Evolutionary conservation across 192 early-diverging fungal species (phyloP).

Genomic region (Backusella sp.): DNA sequence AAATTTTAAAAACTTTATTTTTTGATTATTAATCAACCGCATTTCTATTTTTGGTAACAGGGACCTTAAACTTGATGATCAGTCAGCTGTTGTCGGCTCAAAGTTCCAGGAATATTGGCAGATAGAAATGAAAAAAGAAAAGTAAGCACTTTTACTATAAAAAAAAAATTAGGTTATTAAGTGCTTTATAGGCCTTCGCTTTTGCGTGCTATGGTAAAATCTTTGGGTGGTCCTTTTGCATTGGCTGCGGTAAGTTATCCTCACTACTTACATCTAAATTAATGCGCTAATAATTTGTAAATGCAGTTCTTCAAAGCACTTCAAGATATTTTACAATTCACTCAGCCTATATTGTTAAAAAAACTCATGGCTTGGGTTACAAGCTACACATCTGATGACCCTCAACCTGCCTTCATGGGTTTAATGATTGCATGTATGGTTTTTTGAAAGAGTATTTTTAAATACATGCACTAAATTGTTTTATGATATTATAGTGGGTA

Average conservation of each 20-base stretch:
- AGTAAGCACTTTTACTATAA: conserved; percentile 21
- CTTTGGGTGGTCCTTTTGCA: conserved; percentile 66
- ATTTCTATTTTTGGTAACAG: conserved; percentile 26
- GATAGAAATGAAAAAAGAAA: conserved; percentile 57
- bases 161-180: background rate
- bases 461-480: background rate
- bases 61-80: conserved; percentile 57
- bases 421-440: conserved; percentile 61
- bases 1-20: background rate
- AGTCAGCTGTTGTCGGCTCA: conserved; percentile 54
- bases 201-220: conserved; percentile 51
- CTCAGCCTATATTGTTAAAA: conserved; percentile 75
- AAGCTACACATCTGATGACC: conserved; percentile 52
- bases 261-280: background rate
- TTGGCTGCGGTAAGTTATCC: conserved; percentile 55
- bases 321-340: conserved; percentile 76
- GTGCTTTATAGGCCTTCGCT: conserved; percentile 62
- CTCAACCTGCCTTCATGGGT: conserved; percentile 71
- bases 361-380: conserved; percentile 68
- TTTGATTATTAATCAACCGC: background rate
- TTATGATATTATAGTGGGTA: conserved; percentile 35
- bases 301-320: conserved; percentile 64
- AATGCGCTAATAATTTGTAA: background rate
- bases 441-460: background rate
- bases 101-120: conserved; percentile 74